Evolutionary conservation across 805 yeast genomes (phyloP).

Genomic region (Candida xyloterini): DNA sequence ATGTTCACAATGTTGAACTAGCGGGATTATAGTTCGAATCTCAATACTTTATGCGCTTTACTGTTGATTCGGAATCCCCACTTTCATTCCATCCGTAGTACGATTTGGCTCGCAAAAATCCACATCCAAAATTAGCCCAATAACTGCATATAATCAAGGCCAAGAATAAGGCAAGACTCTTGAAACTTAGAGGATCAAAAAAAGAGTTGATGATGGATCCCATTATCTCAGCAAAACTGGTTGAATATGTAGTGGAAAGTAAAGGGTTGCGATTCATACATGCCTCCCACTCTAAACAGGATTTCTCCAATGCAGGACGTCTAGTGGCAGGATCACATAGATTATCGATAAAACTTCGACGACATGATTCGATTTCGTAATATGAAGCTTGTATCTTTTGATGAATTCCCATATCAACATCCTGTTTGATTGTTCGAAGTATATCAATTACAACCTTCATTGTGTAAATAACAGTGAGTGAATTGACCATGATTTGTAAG

Average conservation of each 20-base stretch:
- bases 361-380: constrained; percentile 54
- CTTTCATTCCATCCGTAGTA: constrained; percentile 41
- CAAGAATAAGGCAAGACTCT: constrained; percentile 46
- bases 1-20: too few species aligned
- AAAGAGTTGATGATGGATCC: constrained; percentile 62
- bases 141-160: constrained; percentile 42
- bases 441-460: constrained; percentile 42
- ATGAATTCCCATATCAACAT: constrained; percentile 49
- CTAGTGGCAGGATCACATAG: constrained; percentile 53
- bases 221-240: constrained; percentile 57
- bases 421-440: constrained; percentile 49
- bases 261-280: constrained; percentile 63
- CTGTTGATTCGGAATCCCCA: too few species aligned
- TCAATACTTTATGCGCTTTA: too few species aligned
- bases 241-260: constrained; percentile 48
- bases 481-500: constrained; percentile 53
- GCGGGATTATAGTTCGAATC: too few species aligned
- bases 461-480: constrained; percentile 43
- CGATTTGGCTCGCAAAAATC: constrained; percentile 57
- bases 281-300: constrained; percentile 59
- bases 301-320: constrained; percentile 55
- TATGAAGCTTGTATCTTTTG: constrained; percentile 44
- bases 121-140: constrained; percentile 61
- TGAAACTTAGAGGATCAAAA: constrained; percentile 64
- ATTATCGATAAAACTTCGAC: constrained; percentile 50